Evolutionary conservation across 2,329 filamentous ascomycete genomes (phyloP), one percentile per base, ranked within the genome.

Genomic region (Fusarium coffeatum): DNA sequence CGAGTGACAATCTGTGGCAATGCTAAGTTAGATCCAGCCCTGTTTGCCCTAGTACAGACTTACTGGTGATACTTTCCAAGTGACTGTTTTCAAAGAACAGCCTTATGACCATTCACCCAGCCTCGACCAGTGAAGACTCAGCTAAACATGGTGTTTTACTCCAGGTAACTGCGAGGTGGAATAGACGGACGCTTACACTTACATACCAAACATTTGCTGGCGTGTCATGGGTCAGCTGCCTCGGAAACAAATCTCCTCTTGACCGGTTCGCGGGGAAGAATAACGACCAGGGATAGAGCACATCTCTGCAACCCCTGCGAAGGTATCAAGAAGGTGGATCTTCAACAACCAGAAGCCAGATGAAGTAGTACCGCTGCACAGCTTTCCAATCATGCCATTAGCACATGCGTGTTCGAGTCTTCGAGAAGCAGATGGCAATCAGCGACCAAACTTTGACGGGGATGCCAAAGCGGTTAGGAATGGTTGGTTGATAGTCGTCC

Each of bases 321-420:
- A 57, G 50, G 34, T 60, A 59, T 63, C 49, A 53, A 49, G 45
- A 49, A 56, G 46, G 70, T 74, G 69, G 72, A 71, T 62, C 57
- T 68, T 71, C 62, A 72, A 61, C 66, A 71, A 61, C 65, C 51
- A 43, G 59, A 51, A 54, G 54, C 32, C 20, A 70, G 58, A 63
- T 74, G 63, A 63, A 62, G 60, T 66, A 55, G 54, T 68, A 55
- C 50, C 63, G 55, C 50, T 49, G 48, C 32, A 28, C 27, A 49
- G 53, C 40, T 46, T 27, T 51, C 71, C 72, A 74, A 75, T 74
- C 49, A 54, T 59, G 34, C 48, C 28, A 23, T 50, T 49, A 50
- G 34, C n/a, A 49, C 59, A 47, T 47, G 51, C 16, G 43, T 49
- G 58, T 68, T 64, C 49, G 59, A 74, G 48, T 37, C 34, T 37